A percentile compares a stretch with the other conserved stretches of the same genome.
Evolutionary conservation across 306 rosid genomes (phyloP).

Genomic region (Begonia fuchsioides): DNA sequence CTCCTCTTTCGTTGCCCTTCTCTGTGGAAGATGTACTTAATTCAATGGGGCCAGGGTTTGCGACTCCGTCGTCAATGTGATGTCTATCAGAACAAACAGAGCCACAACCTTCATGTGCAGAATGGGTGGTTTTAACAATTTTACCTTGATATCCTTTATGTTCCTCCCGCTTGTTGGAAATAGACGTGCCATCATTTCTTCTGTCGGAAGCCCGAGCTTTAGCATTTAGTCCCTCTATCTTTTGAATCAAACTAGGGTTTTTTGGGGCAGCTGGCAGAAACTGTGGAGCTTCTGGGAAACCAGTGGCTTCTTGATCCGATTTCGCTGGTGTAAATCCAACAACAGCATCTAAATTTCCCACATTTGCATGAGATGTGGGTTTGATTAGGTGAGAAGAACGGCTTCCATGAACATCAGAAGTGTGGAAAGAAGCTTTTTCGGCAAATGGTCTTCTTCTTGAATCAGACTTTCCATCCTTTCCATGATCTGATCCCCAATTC

Average conservation of each 20-base stretch:
- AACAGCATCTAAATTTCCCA: conserved; percentile 17
- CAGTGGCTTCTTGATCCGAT: conserved; percentile 27
- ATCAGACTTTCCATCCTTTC: conserved; percentile 34
- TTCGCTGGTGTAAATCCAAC: conserved; percentile 34
- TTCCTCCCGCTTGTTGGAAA: conserved; percentile 34
- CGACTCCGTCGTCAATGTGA: conserved; percentile 22
- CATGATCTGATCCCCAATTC: conserved; percentile 38
- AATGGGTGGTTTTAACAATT: conserved; percentile 22
- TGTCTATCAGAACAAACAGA: conserved; percentile 20
- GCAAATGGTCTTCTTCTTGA: conserved; percentile 17
- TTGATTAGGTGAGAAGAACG: conserved; percentile 22
- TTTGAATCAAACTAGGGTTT: conserved; percentile 64
- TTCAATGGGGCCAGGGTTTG: conserved; percentile 27
- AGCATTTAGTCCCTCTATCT: conserved; percentile 88
- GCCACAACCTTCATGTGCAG: conserved; percentile 27
- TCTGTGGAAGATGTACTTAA: conserved; percentile 26
- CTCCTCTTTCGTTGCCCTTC: conserved; percentile 25
- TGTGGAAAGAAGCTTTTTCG: conserved; percentile 35
- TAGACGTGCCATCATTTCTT: conserved; percentile 30
- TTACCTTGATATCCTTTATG: conserved; percentile 24
- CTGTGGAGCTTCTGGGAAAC: conserved; percentile 24
- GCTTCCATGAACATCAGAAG: conserved; percentile 31
- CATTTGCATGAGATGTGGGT: conserved; percentile 25
- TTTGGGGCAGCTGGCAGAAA: conserved; percentile 30
- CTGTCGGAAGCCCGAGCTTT: conserved; percentile 56